A percentile compares a stretch with the other conserved stretches of the same genome.
phyloP scores from a whole-genome alignment of 202 grass and related monocot species.

The Hordeum pubiflorum region DNA sequence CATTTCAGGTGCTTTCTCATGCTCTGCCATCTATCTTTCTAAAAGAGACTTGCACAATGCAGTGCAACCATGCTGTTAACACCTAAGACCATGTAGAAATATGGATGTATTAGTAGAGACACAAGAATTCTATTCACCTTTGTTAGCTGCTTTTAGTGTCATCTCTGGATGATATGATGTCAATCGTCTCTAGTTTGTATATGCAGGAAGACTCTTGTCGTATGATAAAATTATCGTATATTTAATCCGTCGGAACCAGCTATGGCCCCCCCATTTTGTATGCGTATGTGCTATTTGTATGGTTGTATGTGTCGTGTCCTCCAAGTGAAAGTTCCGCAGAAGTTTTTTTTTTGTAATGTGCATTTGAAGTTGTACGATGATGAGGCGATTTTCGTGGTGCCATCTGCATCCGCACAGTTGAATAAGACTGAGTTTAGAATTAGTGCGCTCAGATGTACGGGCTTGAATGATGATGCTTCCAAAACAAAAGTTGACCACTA shows the following conservation, averaged over 20 bases:
- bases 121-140: background rate
- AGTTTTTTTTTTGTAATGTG: background rate
- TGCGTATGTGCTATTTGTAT: background rate
- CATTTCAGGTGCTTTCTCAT: slow-evolving; percentile 3
- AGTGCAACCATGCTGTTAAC: background rate
- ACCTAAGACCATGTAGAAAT: background rate
- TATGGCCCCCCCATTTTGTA: background rate
- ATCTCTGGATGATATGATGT: background rate
- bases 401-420: background rate
- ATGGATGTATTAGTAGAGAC: background rate
- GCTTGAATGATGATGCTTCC: too few species aligned
- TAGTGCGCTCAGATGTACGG: too few species aligned
- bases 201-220: background rate
- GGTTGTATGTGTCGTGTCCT: background rate
- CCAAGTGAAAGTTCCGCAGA: background rate
- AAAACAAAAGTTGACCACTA: too few species aligned
- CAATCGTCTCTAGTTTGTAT: background rate
- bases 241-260: background rate
- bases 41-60: background rate
- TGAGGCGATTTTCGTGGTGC: background rate
- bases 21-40: slow-evolving; percentile 1
- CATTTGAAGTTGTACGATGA: background rate
- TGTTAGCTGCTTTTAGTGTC: background rate
- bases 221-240: background rate
- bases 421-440: too few species aligned